Percentiles rank a stretch among this genome's conserved stretches.
Evolutionary conservation across 345 rosid genomes (phyloP).

Genomic region (Jatropha curcas): DNA sequence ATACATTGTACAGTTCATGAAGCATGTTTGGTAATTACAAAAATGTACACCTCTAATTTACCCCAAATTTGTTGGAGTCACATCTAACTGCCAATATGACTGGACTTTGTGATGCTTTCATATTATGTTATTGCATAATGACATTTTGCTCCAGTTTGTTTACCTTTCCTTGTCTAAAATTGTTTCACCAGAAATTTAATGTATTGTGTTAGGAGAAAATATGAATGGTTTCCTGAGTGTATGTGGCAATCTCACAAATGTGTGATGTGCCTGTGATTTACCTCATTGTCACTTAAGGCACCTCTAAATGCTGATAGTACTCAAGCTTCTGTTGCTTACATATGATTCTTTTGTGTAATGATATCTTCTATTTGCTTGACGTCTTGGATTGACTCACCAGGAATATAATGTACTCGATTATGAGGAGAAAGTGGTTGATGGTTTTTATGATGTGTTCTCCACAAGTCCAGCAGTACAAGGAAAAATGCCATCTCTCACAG

Average conservation of each 20-base stretch:
- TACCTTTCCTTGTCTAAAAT: constrained; percentile 16
- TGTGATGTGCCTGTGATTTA: not conserved
- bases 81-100: not conserved
- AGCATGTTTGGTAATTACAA: not conserved
- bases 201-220: constrained; percentile 85
- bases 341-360: not conserved
- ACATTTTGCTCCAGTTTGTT: constrained; percentile 8
- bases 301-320: not conserved
- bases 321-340: not conserved
- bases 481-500: constrained; percentile 83
- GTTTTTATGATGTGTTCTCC: constrained; percentile 86
- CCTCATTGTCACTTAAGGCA: not conserved
- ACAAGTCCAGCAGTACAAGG: constrained; percentile 54
- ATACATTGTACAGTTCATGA: not conserved
- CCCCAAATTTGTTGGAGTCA: not conserved
- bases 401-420: constrained; percentile 93
- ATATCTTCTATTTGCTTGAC: constrained; percentile 16
- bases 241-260: not conserved
- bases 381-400: constrained; percentile 39
- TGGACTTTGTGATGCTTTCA: not conserved
- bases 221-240: constrained; percentile 56
- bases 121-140: not conserved
- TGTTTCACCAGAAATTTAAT: constrained; percentile 60
- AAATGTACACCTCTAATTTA: not conserved
- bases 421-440: constrained; percentile 92